These are phyloP conservation scores for Podospora conica DNA, from an alignment of 495 filamentous ascomycete species.

Conservation along the genomic window DNA sequence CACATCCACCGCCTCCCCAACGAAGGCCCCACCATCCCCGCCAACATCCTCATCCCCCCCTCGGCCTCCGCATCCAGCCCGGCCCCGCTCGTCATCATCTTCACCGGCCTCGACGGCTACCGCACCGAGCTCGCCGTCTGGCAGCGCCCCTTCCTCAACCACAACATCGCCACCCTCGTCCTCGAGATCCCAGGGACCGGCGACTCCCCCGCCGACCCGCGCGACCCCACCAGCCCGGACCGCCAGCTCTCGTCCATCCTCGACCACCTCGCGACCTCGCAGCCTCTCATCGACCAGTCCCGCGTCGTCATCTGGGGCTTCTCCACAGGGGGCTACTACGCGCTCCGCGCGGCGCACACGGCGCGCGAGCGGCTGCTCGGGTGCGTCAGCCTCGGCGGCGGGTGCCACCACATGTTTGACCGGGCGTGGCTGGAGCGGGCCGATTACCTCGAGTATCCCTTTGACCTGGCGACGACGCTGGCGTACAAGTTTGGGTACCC, in stretches of 20 bases:
- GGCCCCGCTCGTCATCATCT: conserved; percentile 56
- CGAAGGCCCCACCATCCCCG: conserved; percentile 40
- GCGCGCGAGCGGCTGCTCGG: conserved; percentile 43
- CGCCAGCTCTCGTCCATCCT: conserved; percentile 57
- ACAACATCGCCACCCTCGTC: conserved; percentile 50
- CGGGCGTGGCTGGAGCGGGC: conserved; percentile 55
- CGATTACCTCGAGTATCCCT: conserved; percentile 66
- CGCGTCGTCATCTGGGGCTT: conserved; percentile 59
- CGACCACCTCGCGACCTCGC: conserved; percentile 51
- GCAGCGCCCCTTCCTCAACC: conserved; percentile 51
- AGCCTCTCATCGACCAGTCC: conserved; percentile 47
- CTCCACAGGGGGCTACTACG: conserved; percentile 67
- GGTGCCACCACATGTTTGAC: conserved; percentile 60
- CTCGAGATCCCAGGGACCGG: conserved; percentile 71
- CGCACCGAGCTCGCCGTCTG: conserved; percentile 64
- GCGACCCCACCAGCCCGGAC: conserved; percentile 37
- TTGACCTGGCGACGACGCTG: conserved; percentile 54
- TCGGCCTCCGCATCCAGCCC: conserved; percentile 18
- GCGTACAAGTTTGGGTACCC: conserved; percentile 61
- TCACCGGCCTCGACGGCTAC: conserved; percentile 69
- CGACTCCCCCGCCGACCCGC: conserved; percentile 56
- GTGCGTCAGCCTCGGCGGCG: conserved; percentile 57
- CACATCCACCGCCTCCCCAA: conserved; percentile 39
- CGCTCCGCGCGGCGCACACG: conserved; percentile 61
- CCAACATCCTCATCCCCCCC: conserved; percentile 53